Evolutionary conservation across 148 eudicot genomes (phyloP), one percentile per base, ranked within the genome.

Genomic region (Amaranthus hypochondriacus): DNA sequence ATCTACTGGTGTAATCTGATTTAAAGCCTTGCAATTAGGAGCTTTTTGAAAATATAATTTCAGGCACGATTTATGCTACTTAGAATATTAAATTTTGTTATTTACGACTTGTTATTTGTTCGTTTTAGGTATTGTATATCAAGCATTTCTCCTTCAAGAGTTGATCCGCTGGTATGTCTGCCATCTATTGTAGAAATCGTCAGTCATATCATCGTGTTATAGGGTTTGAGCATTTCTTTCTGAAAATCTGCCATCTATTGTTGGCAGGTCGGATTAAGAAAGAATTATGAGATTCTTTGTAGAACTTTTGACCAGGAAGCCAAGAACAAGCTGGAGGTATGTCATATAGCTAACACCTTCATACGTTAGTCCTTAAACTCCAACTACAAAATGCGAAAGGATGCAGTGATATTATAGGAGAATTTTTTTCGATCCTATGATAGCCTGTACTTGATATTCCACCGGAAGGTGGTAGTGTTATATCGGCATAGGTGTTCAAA

Each of bases 201-300:
- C 52, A 51, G 42, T 50, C 57, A 3, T 54, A 12, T 47, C 21
- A 10, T 68, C n/a, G 6, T 51, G 21, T n/a, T 4, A 63, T n/a
- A 5, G 12, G 50, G 5, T 55, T 48, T 58, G 71, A 54, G 56
- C 62, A 49, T 28, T 28, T 28, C 39, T 28, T 28, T 28, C 0
- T 28, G 39, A 70, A 18, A 51, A 64, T 48, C 78, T 51, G 58
- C 73, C 65, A 43, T 42, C 48, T 50, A 11, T 68, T 62, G 48
- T 73, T 70, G 80, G 82, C 93, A 94, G 98, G 76, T 80, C 11
- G 90, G 92, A 63, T 44, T 66, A 44, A 78, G 77, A 79, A 86
- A 79, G 73, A 92, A 72, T 74, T 95, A 92, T 75, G 98, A 95
- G 80, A 92, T 92, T 67, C 98, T 95, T 48, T 88, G 88, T 78